A percentile compares a stretch with the other conserved stretches of the same genome.
Conservation (phyloP, 2,329 filamentous ascomycete genomes). For the Phyllachora maydis region DNA sequence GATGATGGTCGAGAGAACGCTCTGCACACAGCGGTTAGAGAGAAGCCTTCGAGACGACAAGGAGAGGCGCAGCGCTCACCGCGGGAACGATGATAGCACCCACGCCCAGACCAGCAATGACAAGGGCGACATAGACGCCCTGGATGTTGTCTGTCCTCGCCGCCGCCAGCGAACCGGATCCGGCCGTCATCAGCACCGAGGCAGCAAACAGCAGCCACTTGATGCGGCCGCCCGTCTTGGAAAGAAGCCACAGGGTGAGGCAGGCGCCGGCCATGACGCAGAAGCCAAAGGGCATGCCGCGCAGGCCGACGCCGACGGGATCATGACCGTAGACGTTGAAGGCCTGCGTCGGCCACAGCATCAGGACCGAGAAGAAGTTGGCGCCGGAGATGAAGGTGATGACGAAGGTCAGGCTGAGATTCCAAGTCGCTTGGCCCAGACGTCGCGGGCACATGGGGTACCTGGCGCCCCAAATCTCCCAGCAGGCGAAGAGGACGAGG, state of each 20-base stretch:
- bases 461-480: conserved; percentile 14
- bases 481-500: conserved; percentile 14
- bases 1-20: conserved; percentile 32
- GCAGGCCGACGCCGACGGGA: conserved; percentile 39
- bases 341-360: conserved; percentile 43
- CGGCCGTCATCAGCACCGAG: conserved; percentile 43
- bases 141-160: conserved; percentile 28
- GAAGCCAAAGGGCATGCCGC: conserved; percentile 43
- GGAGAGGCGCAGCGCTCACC: conserved; percentile 20
- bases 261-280: conserved; percentile 40
- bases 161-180: conserved; percentile 30
- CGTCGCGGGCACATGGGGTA: conserved; percentile 20
- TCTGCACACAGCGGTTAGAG: not conserved
- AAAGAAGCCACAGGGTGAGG: conserved; percentile 34
- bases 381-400: conserved; percentile 38
- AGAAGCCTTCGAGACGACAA: not conserved
- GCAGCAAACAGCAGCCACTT: conserved; percentile 36
- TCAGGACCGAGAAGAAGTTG: conserved; percentile 32
- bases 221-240: conserved; percentile 34
- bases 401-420: conserved; percentile 27
- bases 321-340: conserved; percentile 47
- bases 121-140: conserved; percentile 33
- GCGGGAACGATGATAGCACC: conserved; percentile 48
- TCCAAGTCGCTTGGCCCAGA: conserved; percentile 21
- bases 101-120: conserved; percentile 40